These are phyloP conservation scores for Anthostomella pinea DNA, from an alignment of 2,329 filamentous ascomycete genomes.

Conservation along the genomic window DNA sequence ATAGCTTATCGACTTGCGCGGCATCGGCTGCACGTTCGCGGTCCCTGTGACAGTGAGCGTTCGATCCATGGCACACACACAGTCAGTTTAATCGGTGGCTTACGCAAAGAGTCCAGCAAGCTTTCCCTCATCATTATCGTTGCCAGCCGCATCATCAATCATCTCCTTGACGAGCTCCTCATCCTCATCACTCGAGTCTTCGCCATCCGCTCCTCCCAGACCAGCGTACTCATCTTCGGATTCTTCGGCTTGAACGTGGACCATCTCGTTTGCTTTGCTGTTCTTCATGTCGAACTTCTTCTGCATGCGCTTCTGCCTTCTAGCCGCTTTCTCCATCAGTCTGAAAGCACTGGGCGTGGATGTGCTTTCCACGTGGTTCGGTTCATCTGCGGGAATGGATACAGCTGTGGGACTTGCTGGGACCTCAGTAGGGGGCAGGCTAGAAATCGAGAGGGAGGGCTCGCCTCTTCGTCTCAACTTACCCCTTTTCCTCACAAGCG, in stretches of 20 bases:
- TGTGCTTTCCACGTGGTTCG: constrained; percentile 5
- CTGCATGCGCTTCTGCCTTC: constrained; percentile 48
- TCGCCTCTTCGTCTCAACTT: constrained; percentile 37
- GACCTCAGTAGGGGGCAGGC: constrained; percentile 45
- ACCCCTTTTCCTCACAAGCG: constrained; percentile 60
- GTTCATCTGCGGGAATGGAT: constrained; percentile 35
- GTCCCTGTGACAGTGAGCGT: constrained; percentile 51
- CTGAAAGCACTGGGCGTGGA: constrained; percentile 55
- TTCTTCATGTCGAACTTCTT: constrained; percentile 76
- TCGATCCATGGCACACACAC: too few relatives aligned
- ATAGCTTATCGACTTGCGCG: constrained; percentile 83
- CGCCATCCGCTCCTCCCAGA: constrained; percentile 83
- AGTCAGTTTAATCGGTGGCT: constrained; percentile 38
- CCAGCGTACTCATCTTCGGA: constrained; percentile 98
- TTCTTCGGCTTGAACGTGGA: constrained; percentile 93
- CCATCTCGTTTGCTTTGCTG: constrained; percentile 80
- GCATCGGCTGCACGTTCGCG: constrained; percentile 78
- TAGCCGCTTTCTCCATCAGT: constrained; percentile 65
- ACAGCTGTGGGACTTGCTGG: constrained; percentile 23
- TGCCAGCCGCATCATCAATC: constrained; percentile 80
- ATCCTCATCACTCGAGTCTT: constrained; percentile 73
- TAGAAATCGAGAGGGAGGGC: constrained; percentile 14
- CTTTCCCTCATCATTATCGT: constrained; percentile 75
- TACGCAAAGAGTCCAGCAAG: constrained; percentile 87
- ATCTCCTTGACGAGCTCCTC: constrained; percentile 74